These are phyloP conservation scores for Trichosporon sp. DNA, from an alignment of 1,284 basidiomycete species.

Conservation along the genomic window DNA sequence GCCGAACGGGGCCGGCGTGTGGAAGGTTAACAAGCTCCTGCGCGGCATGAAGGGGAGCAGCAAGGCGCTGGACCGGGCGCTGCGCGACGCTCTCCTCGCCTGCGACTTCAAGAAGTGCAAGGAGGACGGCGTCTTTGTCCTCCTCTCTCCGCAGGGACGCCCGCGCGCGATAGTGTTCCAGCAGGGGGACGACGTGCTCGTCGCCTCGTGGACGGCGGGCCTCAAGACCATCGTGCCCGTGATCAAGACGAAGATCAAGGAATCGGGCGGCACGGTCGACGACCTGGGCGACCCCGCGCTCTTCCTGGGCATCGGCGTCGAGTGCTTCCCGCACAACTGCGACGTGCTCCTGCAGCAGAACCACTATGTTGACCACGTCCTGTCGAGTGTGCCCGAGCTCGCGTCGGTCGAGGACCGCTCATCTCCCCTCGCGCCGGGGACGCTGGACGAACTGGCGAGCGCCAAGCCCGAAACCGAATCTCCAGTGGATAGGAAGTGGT, in stretches of 20 bases:
- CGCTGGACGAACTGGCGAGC: background rate
- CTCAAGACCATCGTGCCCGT: conserved; percentile 14
- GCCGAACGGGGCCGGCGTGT: background rate
- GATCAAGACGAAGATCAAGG: conserved; percentile 11
- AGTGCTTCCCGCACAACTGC: conserved; percentile 19
- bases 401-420: background rate
- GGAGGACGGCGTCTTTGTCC: conserved; percentile 15
- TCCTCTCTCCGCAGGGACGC: conserved; percentile 7
- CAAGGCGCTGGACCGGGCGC: background rate
- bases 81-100: conserved; percentile 1
- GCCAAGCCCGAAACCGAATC: background rate
- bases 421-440: background rate
- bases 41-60: conserved; percentile 11
- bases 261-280: background rate
- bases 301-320: conserved; percentile 13
- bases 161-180: conserved; percentile 3
- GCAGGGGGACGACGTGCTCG: conserved; percentile 10
- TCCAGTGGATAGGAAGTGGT: conserved; percentile 12
- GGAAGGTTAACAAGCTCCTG: conserved; percentile 15
- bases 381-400: background rate
- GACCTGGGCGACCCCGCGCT: conserved; percentile 11
- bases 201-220: conserved; percentile 6
- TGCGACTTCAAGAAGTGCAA: conserved; percentile 18
- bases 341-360: conserved; percentile 17
- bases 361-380: conserved; percentile 8